Conservation (phyloP, 2,329 filamentous ascomycete species). For the Sclerotinia nivalis region DNA sequence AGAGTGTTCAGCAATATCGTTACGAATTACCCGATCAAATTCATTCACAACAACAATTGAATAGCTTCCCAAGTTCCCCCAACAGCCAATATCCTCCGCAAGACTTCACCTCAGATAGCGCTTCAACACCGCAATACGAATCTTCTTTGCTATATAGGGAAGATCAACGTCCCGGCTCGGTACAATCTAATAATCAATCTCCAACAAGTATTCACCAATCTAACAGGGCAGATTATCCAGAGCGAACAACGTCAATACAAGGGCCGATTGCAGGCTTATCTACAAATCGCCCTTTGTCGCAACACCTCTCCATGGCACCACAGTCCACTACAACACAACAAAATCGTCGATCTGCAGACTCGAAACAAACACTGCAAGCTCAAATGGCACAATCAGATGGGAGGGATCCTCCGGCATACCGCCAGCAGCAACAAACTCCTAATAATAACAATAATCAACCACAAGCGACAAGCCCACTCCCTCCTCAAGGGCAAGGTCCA, state of each 20-base stretch:
- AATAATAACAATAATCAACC: conserved; percentile 33
- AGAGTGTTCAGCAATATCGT: conserved; percentile 36
- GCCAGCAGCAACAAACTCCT: conserved; percentile 33
- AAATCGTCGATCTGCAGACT: conserved; percentile 38
- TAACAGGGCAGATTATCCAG: conserved; percentile 34
- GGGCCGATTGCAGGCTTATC: conserved; percentile 24
- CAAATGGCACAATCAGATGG: conserved; percentile 35
- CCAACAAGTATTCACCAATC: conserved; percentile 29
- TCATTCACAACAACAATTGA: conserved; percentile 34
- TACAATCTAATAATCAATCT: conserved; percentile 39
- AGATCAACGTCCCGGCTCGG: conserved; percentile 38
- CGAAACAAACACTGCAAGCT: conserved; percentile 34
- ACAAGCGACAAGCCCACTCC: conserved; percentile 33
- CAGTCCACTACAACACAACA: conserved; percentile 31
- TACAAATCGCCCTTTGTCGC: conserved; percentile 31
- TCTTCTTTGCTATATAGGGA: conserved; percentile 48
- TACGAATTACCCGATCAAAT: conserved; percentile 34
- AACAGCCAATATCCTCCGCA: conserved; percentile 49
- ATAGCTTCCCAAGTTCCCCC: conserved; percentile 31
- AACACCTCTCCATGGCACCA: conserved; percentile 38
- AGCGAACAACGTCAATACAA: conserved; percentile 36
- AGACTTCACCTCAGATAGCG: conserved; percentile 48
- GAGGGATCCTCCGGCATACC: conserved; percentile 38
- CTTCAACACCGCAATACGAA: conserved; percentile 64
- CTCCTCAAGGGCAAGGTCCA: conserved; percentile 31